Conservation (phyloP, 1,284 basidiomycete genomes). For the Afroboletus lepidellus region DNA sequence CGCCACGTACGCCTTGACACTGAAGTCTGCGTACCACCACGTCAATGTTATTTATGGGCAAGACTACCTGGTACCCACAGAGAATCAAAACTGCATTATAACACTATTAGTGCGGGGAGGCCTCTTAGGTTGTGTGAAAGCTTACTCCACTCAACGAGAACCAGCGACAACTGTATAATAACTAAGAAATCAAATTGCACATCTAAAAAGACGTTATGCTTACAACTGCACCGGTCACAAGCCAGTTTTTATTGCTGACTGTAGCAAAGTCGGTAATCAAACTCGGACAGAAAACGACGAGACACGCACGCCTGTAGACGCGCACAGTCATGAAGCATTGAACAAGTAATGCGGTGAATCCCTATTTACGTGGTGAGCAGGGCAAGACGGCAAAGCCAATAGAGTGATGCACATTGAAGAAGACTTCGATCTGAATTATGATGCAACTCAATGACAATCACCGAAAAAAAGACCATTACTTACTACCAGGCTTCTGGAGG, state of each 20-base stretch:
- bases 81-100: conserved; percentile 14
- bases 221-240: conserved; percentile 11
- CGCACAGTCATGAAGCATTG: conserved; percentile 36
- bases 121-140: not conserved
- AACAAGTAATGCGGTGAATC: conserved; percentile 36
- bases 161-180: conserved; percentile 28
- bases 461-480: conserved; percentile 14
- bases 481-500: conserved; percentile 47
- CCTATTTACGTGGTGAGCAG: conserved; percentile 12
- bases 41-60: conserved; percentile 3
- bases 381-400: not conserved
- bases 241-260: conserved; percentile 30
- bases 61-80: conserved; percentile 13
- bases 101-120: conserved; percentile 1
- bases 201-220: not conserved
- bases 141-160: conserved; percentile 53
- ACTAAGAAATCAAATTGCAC: not conserved
- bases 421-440: conserved; percentile 33
- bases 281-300: not conserved
- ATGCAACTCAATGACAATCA: conserved; percentile 1
- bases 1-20: conserved; percentile 38
- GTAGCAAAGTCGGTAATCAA: not conserved
- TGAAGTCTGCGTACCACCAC: conserved; percentile 36
- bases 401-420: conserved; percentile 31
- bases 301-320: conserved; percentile 27